Evolutionary conservation across 305 asterid species (phyloP).

Genomic region (Fraxinus angustifolia): DNA sequence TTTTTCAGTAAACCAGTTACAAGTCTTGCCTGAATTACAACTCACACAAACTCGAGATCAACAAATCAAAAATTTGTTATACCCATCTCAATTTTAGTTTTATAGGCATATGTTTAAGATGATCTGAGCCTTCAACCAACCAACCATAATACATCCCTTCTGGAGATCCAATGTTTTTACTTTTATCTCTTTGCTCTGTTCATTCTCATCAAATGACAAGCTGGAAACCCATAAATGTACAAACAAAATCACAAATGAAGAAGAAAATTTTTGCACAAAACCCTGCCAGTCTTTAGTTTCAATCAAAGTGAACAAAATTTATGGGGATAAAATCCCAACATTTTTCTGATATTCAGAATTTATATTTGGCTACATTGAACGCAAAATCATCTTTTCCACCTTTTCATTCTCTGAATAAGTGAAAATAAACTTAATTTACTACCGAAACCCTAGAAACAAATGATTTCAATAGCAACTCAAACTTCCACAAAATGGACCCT

Average conservation of each 20-base stretch:
- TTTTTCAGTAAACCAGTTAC: neutral
- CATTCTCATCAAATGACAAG: neutral
- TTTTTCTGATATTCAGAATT: neutral
- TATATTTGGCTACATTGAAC: neutral
- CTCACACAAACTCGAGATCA: neutral
- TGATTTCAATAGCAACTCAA: conserved; percentile 22
- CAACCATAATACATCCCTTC: neutral
- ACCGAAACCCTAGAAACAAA: conserved; percentile 32
- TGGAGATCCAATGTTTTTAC: neutral
- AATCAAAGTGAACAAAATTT: conserved; percentile 14
- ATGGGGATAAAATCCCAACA: neutral
- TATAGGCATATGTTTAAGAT: neutral
- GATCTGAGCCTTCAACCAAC: neutral
- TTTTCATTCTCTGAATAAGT: neutral
- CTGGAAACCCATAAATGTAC: neutral
- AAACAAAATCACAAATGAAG: neutral
- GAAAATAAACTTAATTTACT: neutral
- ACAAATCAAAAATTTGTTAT: conserved; percentile 17
- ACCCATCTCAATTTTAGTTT: neutral
- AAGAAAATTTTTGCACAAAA: neutral
- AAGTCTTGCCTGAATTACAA: neutral
- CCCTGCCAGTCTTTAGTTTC: conserved; percentile 1
- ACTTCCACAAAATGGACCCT: conserved; percentile 17
- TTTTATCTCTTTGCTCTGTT: neutral
- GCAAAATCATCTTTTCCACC: neutral